phyloP scores from a whole-genome alignment of 305 asterid species.

The Solanum hybrid region DNA sequence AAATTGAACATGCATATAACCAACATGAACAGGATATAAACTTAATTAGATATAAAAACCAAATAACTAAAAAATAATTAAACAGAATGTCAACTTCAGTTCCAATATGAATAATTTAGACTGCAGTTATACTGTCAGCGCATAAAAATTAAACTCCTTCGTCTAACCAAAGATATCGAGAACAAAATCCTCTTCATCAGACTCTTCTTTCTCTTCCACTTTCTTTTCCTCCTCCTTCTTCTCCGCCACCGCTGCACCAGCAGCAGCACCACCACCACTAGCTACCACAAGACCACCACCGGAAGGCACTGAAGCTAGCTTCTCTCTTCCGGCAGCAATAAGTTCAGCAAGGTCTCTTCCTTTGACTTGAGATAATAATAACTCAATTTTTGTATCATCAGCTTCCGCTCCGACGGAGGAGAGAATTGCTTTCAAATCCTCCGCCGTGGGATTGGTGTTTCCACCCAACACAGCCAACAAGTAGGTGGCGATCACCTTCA shows the following conservation, averaged over 20 bases:
- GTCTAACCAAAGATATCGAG: constrained; percentile 20
- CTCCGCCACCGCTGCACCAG: constrained; percentile 7
- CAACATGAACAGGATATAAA: background rate
- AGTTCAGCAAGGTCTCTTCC: constrained; percentile 25
- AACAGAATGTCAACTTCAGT: background rate
- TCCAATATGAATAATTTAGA: background rate
- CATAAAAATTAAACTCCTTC: background rate
- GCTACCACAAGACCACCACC: constrained; percentile 19
- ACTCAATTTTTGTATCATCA: constrained; percentile 17
- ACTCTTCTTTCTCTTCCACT: constrained; percentile 31
- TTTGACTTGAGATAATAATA: constrained; percentile 20
- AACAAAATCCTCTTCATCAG: constrained; percentile 21
- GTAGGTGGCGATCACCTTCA: background rate
- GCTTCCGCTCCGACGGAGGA: constrained; percentile 30
- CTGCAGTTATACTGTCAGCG: background rate
- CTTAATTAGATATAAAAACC: background rate
- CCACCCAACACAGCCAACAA: background rate
- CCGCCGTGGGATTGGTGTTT: background rate
- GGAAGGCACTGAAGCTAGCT: constrained; percentile 29
- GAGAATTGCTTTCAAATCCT: background rate
- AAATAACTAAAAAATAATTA: background rate
- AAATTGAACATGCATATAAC: background rate
- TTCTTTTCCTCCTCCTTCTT: constrained; percentile 19
- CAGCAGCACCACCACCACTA: constrained; percentile 9
- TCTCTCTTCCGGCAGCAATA: constrained; percentile 33